Conservation (phyloP, 805 yeast genomes). For the Saturnispora diversa region DNA sequence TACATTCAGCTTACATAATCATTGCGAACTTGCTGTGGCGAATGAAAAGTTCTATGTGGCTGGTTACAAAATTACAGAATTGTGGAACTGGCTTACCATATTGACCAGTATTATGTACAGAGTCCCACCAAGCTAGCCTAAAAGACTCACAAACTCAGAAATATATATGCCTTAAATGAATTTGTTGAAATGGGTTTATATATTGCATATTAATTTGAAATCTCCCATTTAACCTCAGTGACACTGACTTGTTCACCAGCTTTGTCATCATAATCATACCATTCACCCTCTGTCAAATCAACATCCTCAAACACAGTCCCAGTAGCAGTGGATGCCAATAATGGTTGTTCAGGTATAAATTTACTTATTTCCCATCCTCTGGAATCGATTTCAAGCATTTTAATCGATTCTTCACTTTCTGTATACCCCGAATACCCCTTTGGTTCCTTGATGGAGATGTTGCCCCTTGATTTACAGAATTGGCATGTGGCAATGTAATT, state of each 20-base stretch:
- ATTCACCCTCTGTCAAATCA: slow-evolving; percentile 72
- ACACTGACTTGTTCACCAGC: slow-evolving; percentile 74
- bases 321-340: slow-evolving; percentile 35
- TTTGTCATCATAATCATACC: slow-evolving; percentile 93
- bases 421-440: slow-evolving; percentile 24
- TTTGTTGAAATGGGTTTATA: not conserved
- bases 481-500: slow-evolving; percentile 56
- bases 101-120: too few species aligned
- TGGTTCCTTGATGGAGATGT: slow-evolving; percentile 21
- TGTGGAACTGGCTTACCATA: too few species aligned
- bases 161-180: not conserved
- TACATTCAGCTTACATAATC: too few species aligned
- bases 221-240: slow-evolving; percentile 62
- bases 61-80: too few species aligned
- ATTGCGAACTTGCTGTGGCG: too few species aligned
- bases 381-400: slow-evolving; percentile 64
- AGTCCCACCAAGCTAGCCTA: too few species aligned
- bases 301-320: slow-evolving; percentile 27
- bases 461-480: slow-evolving; percentile 23
- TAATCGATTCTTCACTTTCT: slow-evolving; percentile 35
- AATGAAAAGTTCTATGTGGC: too few species aligned
- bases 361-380: slow-evolving; percentile 73
- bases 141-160: not conserved
- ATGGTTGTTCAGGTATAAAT: slow-evolving; percentile 59
- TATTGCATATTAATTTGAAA: slow-evolving; percentile 28